Conservation (phyloP, 108 stramenopile species). For the Aurantiochytrium sp. region DNA sequence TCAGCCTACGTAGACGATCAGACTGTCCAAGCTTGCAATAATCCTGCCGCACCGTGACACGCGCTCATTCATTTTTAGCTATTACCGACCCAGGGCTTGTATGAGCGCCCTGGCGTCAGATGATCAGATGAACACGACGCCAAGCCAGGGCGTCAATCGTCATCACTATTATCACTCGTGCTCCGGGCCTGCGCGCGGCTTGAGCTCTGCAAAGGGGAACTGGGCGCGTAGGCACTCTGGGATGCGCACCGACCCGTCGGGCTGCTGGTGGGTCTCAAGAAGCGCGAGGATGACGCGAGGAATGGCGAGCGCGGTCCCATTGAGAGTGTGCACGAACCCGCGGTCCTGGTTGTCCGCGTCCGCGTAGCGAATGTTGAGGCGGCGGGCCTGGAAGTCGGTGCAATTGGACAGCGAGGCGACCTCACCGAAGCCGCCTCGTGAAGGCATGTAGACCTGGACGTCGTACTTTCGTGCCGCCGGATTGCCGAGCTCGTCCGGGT, state of each 20-base stretch:
- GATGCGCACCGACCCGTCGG: conserved; percentile 79
- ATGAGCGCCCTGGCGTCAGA: no score
- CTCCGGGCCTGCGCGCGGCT: no score
- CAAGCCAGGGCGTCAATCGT: no score
- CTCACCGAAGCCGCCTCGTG: conserved; percentile 81
- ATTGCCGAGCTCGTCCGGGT: conserved; percentile 91
- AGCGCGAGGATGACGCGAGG: conserved; percentile 91
- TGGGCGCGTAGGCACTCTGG: conserved; percentile 40
- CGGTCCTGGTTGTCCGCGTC: conserved; percentile 73
- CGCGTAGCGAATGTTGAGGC: conserved; percentile 86
- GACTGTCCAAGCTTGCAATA: no score
- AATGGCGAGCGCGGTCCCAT: conserved; percentile 93
- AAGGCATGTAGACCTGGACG: conserved; percentile 96
- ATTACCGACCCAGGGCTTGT: no score
- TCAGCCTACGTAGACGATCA: no score
- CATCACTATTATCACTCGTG: no score
- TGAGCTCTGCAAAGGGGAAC: no score
- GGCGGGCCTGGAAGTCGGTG: conserved; percentile 92
- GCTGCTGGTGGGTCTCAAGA: conserved; percentile 91
- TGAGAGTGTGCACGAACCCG: conserved; percentile 87
- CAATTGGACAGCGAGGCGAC: conserved; percentile 89
- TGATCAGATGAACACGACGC: no score
- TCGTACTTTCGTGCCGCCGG: conserved; percentile 89
- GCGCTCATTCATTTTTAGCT: no score
- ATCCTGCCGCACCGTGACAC: no score